Evolutionary conservation across 148 eudicot genomes (phyloP).

Genomic region (Nepenthes gracilis): DNA sequence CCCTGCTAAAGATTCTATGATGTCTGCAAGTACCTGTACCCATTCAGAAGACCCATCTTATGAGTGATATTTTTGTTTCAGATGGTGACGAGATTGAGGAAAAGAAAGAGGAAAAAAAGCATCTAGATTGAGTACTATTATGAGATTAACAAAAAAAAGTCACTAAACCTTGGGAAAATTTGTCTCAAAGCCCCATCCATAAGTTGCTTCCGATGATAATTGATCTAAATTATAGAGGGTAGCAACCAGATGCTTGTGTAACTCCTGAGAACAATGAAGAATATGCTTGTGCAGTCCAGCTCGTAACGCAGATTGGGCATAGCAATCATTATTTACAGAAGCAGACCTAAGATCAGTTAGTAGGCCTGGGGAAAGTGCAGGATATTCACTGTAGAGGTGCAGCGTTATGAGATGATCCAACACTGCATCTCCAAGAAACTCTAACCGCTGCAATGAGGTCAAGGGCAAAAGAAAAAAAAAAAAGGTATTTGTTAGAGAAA

Average conservation of each 20-base stretch:
- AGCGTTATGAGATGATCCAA: constrained; percentile 64
- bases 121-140: background rate
- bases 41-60: background rate
- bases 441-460: constrained; percentile 49
- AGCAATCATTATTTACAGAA: constrained; percentile 80
- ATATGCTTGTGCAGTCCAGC: constrained; percentile 53
- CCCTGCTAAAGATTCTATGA: constrained; percentile 87
- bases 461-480: background rate
- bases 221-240: constrained; percentile 24
- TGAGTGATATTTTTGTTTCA: background rate
- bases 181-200: constrained; percentile 65
- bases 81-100: background rate
- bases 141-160: background rate
- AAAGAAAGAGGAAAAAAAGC: background rate
- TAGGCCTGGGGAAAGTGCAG: constrained; percentile 68
- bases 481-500: background rate
- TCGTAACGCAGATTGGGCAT: constrained; percentile 44
- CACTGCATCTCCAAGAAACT: constrained; percentile 83
- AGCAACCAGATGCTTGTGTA: constrained; percentile 30
- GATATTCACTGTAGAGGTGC: constrained; percentile 47
- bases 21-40: constrained; percentile 69
- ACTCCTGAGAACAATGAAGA: constrained; percentile 56
- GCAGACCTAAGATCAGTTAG: constrained; percentile 84
- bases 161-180: constrained; percentile 59
- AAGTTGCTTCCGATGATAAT: constrained; percentile 24